Evolutionary conservation across 208 protist genomes (phyloP).

Genomic region (Crithidia expoeki): DNA sequence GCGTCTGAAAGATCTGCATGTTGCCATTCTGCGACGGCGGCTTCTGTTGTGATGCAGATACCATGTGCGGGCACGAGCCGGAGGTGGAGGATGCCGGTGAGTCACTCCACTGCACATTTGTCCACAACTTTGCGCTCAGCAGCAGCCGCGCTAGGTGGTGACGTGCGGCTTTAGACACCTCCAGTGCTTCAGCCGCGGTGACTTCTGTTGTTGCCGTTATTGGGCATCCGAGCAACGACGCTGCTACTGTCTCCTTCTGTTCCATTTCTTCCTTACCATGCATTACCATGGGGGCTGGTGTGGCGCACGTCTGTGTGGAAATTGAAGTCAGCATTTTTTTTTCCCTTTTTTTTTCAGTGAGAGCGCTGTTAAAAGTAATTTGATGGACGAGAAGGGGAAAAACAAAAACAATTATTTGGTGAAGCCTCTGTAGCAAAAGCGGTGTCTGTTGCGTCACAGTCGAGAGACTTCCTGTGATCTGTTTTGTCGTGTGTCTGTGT

Average conservation of each 20-base stretch:
- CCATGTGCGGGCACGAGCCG: neutral
- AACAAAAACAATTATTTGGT: too few relatives aligned
- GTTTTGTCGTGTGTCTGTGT: too few relatives aligned
- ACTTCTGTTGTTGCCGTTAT: neutral
- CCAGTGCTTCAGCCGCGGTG: neutral
- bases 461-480: too few relatives aligned
- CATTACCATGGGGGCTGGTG: neutral
- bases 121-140: neutral
- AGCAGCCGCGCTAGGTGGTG: slow-evolving; percentile 1
- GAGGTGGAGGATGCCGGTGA: neutral
- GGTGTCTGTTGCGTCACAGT: too few relatives aligned
- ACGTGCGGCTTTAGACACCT: neutral
- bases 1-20: neutral
- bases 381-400: too few relatives aligned
- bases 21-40: neutral
- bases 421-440: too few relatives aligned
- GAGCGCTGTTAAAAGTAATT: too few relatives aligned
- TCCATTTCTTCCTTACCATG: neutral
- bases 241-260: neutral
- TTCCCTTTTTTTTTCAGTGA: neutral
- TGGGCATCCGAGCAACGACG: too few relatives aligned
- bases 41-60: neutral
- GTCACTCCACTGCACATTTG: neutral
- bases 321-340: neutral
- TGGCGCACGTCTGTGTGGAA: slow-evolving; percentile 3